Evolutionary conservation across 2,329 filamentous ascomycete genomes (phyloP).

Genomic region (Metarhizium brunneum): DNA sequence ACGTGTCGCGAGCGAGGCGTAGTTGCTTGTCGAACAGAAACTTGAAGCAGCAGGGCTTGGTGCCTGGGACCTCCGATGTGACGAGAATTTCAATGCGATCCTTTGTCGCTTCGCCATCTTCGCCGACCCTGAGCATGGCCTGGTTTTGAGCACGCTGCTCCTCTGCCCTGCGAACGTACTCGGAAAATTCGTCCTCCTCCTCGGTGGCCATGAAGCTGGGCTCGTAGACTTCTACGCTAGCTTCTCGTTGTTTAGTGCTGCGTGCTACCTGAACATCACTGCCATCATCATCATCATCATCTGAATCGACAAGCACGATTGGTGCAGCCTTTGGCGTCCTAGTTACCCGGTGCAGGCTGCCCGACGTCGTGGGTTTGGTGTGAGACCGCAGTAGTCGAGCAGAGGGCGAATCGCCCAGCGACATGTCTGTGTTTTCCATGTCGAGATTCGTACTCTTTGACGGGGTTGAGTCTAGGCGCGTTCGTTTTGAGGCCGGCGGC

Average conservation of each 20-base stretch:
- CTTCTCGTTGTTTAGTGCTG: slow-evolving; percentile 8
- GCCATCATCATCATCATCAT: slow-evolving; percentile 12
- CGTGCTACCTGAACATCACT: not conserved
- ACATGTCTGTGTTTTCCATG: slow-evolving; percentile 3
- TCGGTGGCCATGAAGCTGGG: slow-evolving; percentile 4
- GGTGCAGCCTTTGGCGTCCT: slow-evolving; percentile 3
- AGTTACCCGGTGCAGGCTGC: not conserved
- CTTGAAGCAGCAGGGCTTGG: slow-evolving; percentile 47
- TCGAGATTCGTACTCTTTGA: slow-evolving; percentile 8
- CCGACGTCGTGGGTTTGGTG: not conserved
- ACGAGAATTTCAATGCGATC: slow-evolving; percentile 32
- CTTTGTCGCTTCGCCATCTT: slow-evolving; percentile 11
- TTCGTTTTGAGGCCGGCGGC: slow-evolving; percentile 30
- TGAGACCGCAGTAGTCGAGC: slow-evolving; percentile 9
- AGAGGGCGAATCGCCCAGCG: slow-evolving; percentile 15
- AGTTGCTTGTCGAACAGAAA: slow-evolving; percentile 60
- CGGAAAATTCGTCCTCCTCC: slow-evolving; percentile 33
- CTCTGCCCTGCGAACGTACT: slow-evolving; percentile 35
- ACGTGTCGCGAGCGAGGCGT: slow-evolving; percentile 56
- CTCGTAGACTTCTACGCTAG: slow-evolving; percentile 17
- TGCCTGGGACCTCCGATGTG: slow-evolving; percentile 52
- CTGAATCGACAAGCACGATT: slow-evolving; percentile 24
- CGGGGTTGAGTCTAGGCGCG: slow-evolving; percentile 15
- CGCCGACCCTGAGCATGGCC: slow-evolving; percentile 12
- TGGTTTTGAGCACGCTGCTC: slow-evolving; percentile 19